These are phyloP conservation scores for Bidens hawaiensis DNA, from an alignment of 140 eudicot species.

Conservation along the genomic window DNA sequence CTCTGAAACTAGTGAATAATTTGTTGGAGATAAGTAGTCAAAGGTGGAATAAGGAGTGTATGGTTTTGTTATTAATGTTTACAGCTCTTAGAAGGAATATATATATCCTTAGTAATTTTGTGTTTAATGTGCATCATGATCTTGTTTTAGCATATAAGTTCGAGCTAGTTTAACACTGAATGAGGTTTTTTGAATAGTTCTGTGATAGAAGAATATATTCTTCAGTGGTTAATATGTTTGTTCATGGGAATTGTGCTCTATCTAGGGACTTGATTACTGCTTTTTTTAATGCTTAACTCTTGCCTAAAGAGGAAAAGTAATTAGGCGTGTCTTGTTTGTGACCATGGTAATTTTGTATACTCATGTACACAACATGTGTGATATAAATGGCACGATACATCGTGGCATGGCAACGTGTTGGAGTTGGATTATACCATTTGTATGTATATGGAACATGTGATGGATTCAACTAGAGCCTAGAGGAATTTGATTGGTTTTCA, in stretches of 20 bases:
- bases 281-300: neutral
- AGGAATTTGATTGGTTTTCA: constrained; percentile 15
- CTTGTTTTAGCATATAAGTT: constrained; percentile 3
- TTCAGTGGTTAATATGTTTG: constrained; percentile 8
- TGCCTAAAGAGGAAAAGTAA: constrained; percentile 15
- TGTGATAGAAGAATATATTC: neutral
- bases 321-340: neutral
- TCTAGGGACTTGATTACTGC: neutral
- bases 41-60: neutral
- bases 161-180: neutral
- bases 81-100: neutral
- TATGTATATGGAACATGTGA: neutral
- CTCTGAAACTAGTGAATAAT: constrained; percentile 1
- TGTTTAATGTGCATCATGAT: neutral
- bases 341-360: neutral
- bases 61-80: constrained; percentile 14
- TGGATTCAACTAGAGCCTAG: constrained; percentile 9
- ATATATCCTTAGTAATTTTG: neutral
- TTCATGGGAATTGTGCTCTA: neutral
- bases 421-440: constrained; percentile 4
- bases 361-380: neutral
- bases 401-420: constrained; percentile 1
- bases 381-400: constrained; percentile 2
- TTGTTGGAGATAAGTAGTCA: neutral
- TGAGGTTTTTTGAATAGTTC: neutral